Conservation (phyloP, 352 stramenopile species). For the Phytophthora lateralis region DNA sequence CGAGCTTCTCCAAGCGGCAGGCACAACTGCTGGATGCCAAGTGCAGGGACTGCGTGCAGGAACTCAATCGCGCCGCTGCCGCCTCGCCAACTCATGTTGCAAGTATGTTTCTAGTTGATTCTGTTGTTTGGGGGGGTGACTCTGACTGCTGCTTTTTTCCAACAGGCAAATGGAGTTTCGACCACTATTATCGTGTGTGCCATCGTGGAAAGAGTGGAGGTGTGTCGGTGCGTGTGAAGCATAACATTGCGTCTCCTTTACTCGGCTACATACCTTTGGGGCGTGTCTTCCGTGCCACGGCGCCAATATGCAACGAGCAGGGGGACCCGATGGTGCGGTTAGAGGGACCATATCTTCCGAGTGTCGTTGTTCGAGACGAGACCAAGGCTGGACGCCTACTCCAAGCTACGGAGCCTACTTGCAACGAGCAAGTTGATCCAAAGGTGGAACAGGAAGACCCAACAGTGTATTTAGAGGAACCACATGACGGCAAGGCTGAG, state of each 20-base stretch:
- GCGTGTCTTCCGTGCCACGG: slow-evolving; percentile 63
- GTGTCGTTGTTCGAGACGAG: slow-evolving; percentile 34
- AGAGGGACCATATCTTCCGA: slow-evolving; percentile 41
- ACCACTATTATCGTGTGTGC: slow-evolving; percentile 69
- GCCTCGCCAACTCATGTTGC: slow-evolving; percentile 29
- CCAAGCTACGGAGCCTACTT: neutral
- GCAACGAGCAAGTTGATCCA: neutral
- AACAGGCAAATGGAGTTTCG: slow-evolving; percentile 65
- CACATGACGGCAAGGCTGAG: slow-evolving; percentile 1
- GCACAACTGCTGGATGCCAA: slow-evolving; percentile 66
- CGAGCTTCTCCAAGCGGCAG: slow-evolving; percentile 77
- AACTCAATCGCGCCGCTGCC: slow-evolving; percentile 47
- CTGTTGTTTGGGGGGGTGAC: neutral
- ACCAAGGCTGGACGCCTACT: neutral
- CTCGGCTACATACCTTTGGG: slow-evolving; percentile 66
- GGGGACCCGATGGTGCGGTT: slow-evolving; percentile 78
- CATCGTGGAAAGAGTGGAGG: slow-evolving; percentile 71
- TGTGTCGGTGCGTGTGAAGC: slow-evolving; percentile 66
- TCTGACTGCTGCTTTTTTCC: slow-evolving; percentile 2
- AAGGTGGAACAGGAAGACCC: neutral
- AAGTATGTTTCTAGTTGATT: slow-evolving; percentile 21
- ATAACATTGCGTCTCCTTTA: slow-evolving; percentile 73
- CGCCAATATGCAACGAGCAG: slow-evolving; percentile 72
- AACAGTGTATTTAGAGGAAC: neutral
- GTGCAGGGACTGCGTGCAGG: slow-evolving; percentile 56